Conservation (phyloP, 768 basidiomycete genomes). For the Rhizopogon vesiculosus region DNA sequence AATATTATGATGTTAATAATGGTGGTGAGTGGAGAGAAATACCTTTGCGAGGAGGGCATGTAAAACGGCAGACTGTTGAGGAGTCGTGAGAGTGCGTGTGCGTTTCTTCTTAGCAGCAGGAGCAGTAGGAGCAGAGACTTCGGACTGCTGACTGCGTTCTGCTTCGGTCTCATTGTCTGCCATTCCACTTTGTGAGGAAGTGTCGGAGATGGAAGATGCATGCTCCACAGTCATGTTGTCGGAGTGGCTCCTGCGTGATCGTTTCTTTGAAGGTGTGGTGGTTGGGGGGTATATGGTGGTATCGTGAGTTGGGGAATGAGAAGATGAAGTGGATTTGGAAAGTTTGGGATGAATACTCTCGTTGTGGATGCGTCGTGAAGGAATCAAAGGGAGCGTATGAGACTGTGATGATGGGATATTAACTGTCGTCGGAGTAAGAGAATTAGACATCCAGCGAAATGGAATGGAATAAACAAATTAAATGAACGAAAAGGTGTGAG, state of each 20-base stretch:
- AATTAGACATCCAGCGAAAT: slow-evolving; percentile 18
- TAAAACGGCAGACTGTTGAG: slow-evolving; percentile 84
- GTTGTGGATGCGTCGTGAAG: slow-evolving; percentile 17
- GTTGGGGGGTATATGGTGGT: background rate
- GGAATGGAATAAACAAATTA: slow-evolving; percentile 18
- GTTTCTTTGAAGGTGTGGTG: slow-evolving; percentile 14
- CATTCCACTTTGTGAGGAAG: slow-evolving; percentile 51
- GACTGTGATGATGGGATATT: slow-evolving; percentile 16
- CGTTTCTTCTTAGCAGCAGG: slow-evolving; percentile 54
- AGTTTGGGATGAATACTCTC: slow-evolving; percentile 6
- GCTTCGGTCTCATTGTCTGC: slow-evolving; percentile 57
- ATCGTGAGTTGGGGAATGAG: background rate
- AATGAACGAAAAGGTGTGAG: slow-evolving; percentile 15
- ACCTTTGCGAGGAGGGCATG: slow-evolving; percentile 87
- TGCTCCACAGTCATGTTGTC: slow-evolving; percentile 19
- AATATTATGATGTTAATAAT: background rate
- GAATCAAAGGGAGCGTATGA: slow-evolving; percentile 7
- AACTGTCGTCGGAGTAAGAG: slow-evolving; percentile 14
- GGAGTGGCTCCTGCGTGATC: slow-evolving; percentile 6
- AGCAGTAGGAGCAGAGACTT: slow-evolving; percentile 29
- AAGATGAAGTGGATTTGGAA: background rate
- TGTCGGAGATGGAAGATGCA: slow-evolving; percentile 26
- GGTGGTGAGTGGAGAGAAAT: slow-evolving; percentile 9
- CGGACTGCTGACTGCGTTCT: slow-evolving; percentile 37
- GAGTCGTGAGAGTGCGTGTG: slow-evolving; percentile 83